Conservation (phyloP, 2,329 filamentous ascomycete species). For the Emmonsiellopsis sp. region DNA sequence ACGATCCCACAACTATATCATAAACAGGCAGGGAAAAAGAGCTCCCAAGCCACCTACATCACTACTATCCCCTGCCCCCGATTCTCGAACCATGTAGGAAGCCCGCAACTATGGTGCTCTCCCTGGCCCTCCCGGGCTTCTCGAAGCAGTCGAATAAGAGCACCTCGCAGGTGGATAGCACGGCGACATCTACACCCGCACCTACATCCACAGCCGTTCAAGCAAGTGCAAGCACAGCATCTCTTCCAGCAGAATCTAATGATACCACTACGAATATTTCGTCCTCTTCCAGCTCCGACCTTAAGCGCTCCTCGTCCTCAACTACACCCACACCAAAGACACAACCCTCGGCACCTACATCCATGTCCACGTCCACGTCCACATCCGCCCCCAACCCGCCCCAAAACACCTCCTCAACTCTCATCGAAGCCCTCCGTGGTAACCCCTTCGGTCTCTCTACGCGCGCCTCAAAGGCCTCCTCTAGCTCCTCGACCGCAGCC, state of each 20-base stretch:
- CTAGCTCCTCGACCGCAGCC: slow-evolving; percentile 2
- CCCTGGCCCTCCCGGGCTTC: slow-evolving; percentile 28
- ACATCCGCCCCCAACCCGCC: background rate
- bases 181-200: background rate
- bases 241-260: background rate
- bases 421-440: slow-evolving; percentile 36
- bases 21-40: background rate
- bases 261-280: background rate
- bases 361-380: background rate
- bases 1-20: too few relatives aligned
- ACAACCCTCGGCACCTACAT: background rate
- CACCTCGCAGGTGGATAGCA: background rate
- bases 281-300: background rate
- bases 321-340: background rate
- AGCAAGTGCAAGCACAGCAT: background rate
- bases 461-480: slow-evolving; percentile 16
- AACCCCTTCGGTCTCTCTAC: slow-evolving; percentile 32
- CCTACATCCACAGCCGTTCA: background rate
- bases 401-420: slow-evolving; percentile 21
- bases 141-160: slow-evolving; percentile 9
- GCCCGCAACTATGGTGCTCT: slow-evolving; percentile 26
- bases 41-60: background rate
- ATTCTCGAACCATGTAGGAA: slow-evolving; percentile 24
- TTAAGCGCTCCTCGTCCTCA: background rate
- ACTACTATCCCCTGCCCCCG: background rate